Base-by-base conservation (phyloP, 139 green algal species). In the Deuterostichococcus epilithicus region DNA sequence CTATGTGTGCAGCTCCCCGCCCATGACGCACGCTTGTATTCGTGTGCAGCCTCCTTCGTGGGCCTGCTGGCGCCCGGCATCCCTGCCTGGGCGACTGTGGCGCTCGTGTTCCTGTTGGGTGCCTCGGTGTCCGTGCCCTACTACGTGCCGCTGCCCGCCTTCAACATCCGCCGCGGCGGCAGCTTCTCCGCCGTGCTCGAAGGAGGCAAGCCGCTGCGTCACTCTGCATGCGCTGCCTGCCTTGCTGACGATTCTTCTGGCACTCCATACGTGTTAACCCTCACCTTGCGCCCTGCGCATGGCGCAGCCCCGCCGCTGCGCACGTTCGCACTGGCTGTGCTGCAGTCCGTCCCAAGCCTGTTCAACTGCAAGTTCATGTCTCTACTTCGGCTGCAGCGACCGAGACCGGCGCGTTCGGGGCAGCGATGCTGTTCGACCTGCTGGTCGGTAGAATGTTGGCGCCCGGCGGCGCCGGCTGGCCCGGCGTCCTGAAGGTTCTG, bases 101-200 rank as follows among this genome's bases (percentile, higher is more conserved):
- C 74, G 37, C 38, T 44, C 30, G 59, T 78, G 15, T 60, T 58
- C 37, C 30, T 78, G 74, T 59, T 78, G 5, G 74, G 74, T 28
- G 74, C 74, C 22, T 67, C 59, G 28, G 69, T 65, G 59, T 67
- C 74, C 1, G 58, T 71, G 74, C 74, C 74, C 36, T 78, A 78
- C 74, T 78, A 78, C n/a, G 59, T 78, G 34, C 74, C 74, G 26
- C 60, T 78, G 74, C 74, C 74, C 30, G 74, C 74, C 0, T 78
- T 72, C 74, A 78, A 78, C 59, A 22, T 78, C 59, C 74, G 74
- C 35, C 69, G 70, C 28, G 74, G 74, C 44, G 74, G 74, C 74
- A 72, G 35, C 58, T 78, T 72, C 36, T 78, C 74, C 20, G 74
- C 74, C 10, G 74, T 78, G 4, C 74, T 78, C 25, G 74, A 78